These are phyloP conservation scores for Gyrodon lividus DNA, from an alignment of 768 basidiomycete genomes.

Conservation along the genomic window DNA sequence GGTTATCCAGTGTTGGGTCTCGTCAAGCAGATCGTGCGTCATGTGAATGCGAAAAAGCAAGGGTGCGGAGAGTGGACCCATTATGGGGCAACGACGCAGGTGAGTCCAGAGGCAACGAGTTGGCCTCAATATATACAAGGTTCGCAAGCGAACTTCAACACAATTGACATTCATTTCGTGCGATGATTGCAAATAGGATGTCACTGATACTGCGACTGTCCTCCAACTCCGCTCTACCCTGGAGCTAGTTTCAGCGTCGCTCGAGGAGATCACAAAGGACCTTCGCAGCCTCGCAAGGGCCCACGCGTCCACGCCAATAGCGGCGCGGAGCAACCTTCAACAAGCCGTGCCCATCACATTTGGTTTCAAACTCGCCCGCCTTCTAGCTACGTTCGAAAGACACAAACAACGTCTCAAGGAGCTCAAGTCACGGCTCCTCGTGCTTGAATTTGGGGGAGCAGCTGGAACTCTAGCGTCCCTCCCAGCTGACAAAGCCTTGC, in stretches of 20 bases:
- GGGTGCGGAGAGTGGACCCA: conserved; percentile 48
- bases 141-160: not conserved
- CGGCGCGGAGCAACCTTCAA: conserved; percentile 46
- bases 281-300: conserved; percentile 30
- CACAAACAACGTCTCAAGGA: conserved; percentile 38
- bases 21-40: conserved; percentile 42
- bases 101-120: conserved; percentile 11
- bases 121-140: not conserved
- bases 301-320: conserved; percentile 42
- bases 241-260: conserved; percentile 27
- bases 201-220: conserved; percentile 47
- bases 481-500: conserved; percentile 32
- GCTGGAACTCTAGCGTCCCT: conserved; percentile 47
- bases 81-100: conserved; percentile 51
- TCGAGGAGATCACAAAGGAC: conserved; percentile 29
- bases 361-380: conserved; percentile 46
- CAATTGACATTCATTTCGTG: not conserved
- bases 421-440: conserved; percentile 37
- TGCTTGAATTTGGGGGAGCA: conserved; percentile 46
- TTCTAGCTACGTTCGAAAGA: conserved; percentile 42
- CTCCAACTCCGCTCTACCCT: conserved; percentile 43
- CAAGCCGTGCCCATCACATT: conserved; percentile 49
- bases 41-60: conserved; percentile 32
- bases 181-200: conserved; percentile 34
- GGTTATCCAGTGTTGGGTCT: conserved; percentile 46